Evolutionary conservation across 805 yeast species (phyloP), one percentile per base, ranked within the genome.

Genomic region (Yarrowia sp.): DNA sequence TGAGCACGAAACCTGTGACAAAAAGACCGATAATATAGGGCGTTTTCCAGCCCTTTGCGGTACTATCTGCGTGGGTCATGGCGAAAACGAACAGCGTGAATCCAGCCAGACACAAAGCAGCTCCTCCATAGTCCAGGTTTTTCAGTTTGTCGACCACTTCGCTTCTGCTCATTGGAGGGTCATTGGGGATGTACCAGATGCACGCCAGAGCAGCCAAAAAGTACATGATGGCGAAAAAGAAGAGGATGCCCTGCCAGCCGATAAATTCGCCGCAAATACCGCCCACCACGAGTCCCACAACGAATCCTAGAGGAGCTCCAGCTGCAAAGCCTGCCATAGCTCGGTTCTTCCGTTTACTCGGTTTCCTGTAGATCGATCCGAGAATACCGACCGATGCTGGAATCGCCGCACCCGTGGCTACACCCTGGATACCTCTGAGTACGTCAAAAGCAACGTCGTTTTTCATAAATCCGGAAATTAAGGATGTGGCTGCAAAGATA

Each of bases 231-330:
- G 84, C 75, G 12, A 80, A 69, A 67, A 83, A 82, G 68, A 70
- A 83, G 58, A 83, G 81, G 12, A 78, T 77, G 1, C 83, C 74
- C 58, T 83, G 76, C 85, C 85, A 83, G 68, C 73, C 76, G 32
- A 82, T 71, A 14, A 76, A 73, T 66, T 79, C 75, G 14, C 75
- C 71, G 70, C 83, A 79, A 15, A 83, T 79, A 63, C 85, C 86
- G 12, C 84, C 84, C 19, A 79, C 70, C 35, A 83, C 71, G 16
- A 76, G 76, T 0, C 86, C 86, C 36, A 75, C 71, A 5, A 82
- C 81, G 58, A 79, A 81, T n/a, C 86, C 86, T 7, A 81, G 72
- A 1, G 86, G 86, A 1, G 85, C 84, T 9, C 86, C 86, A 3
- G 81, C 80, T 11, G 81, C 74, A 70, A 82, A 81, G 35, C 79